Conservation (phyloP, 805 yeast species). For the Tetrapisispora pingtungensis region DNA sequence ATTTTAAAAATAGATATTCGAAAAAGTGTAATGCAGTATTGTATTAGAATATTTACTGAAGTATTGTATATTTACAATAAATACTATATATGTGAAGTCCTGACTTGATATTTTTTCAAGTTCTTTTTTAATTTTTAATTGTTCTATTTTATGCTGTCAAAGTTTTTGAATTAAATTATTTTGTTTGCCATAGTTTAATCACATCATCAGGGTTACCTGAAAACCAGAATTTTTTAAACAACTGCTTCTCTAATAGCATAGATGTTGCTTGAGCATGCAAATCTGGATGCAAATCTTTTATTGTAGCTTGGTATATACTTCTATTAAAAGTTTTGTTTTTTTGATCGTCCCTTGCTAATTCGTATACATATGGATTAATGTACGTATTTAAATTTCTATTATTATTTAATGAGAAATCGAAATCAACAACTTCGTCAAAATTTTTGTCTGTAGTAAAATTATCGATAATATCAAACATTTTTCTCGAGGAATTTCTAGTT, state of each 20-base stretch:
- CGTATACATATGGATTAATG: slow-evolving; percentile 18
- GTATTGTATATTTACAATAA: too few species aligned
- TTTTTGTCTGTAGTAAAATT: slow-evolving; percentile 11
- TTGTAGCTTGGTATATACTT: slow-evolving; percentile 7
- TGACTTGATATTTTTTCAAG: background rate
- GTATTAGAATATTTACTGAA: too few species aligned
- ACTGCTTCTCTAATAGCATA: slow-evolving; percentile 11
- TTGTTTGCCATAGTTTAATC: slow-evolving; percentile 11
- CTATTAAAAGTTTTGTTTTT: slow-evolving; percentile 9
- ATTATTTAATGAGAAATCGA: slow-evolving; percentile 8
- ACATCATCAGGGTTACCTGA: slow-evolving; percentile 17
- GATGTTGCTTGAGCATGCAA: slow-evolving; percentile 14
- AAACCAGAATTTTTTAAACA: slow-evolving; percentile 20
- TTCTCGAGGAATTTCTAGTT: slow-evolving; percentile 23
- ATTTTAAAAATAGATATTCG: too few species aligned
- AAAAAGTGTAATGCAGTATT: too few species aligned
- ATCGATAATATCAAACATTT: slow-evolving; percentile 17
- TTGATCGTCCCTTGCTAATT: slow-evolving; percentile 20
- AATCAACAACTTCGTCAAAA: slow-evolving; percentile 10
- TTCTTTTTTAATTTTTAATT: background rate
- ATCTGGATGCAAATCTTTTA: slow-evolving; percentile 9
- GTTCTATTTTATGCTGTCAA: too few species aligned
- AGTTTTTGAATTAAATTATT: too few species aligned
- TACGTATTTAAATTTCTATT: slow-evolving; percentile 10
- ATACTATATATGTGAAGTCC: background rate